Base-by-base conservation (phyloP, 495 filamentous ascomycete genomes). In the Lophiotrema nucula region DNA sequence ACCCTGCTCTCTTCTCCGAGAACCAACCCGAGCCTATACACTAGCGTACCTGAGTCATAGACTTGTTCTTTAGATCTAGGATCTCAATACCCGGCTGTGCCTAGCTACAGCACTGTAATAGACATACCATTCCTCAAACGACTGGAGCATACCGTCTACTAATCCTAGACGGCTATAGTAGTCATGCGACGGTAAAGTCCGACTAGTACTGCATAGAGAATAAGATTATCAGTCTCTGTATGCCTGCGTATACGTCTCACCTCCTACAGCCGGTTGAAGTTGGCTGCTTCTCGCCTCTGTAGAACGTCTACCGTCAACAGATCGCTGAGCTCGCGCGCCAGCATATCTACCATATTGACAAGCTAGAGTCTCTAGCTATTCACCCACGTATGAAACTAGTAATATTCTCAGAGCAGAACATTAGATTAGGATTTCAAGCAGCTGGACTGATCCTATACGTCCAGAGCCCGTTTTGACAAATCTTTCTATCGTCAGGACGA, bases 61-160 rank as follows among this genome's bases (percentile, higher is more conserved):
- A n/a, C n/a, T n/a, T n/a, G n/a, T n/a, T n/a, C n/a, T n/a, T n/a
- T n/a, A n/a, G n/a, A n/a, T n/a, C n/a, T n/a, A n/a, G n/a, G n/a
- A n/a, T n/a, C n/a, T n/a, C n/a, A n/a, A n/a, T n/a, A n/a, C n/a
- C n/a, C n/a, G n/a, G n/a, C n/a, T n/a, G n/a, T 45, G 61, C 58
- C 33, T 67, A 53, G 66, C 48, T 35, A 8, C 8, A 35, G 31
- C 31, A 35, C 31, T 35, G 8, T n/a, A n/a, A 35, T n/a, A 35
- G n/a, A 8, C n/a, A 35, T 8, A 35, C 31, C n/a, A n/a, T n/a
- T n/a, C n/a, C 31, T 8, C 31, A n/a, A 8, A 35, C 31, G 31
- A n/a, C 31, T 35, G 42, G 42, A 23, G 42, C 19, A 8, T 45
- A 45, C 18, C 42, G 42, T 18, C 42, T 45, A 18, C 42, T 45